Percentiles rank a stretch among this genome's conserved stretches.
These are phyloP conservation scores for Ramaria sp. DNA, from an alignment of 768 basidiomycete species.

Conservation along the genomic window DNA sequence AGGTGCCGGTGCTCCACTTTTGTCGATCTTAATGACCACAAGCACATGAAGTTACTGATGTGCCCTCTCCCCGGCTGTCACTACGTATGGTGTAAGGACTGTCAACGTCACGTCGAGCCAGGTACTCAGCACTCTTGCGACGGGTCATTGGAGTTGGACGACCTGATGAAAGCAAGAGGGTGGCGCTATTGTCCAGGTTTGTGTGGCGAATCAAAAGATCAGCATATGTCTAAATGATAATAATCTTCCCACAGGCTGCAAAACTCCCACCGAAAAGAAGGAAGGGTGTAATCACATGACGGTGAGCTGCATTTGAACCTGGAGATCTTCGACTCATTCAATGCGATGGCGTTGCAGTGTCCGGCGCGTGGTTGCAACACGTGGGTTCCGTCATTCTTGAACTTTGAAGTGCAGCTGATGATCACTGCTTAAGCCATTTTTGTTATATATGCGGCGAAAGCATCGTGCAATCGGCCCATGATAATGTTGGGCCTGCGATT, in stretches of 20 bases:
- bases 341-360: too few relatives aligned
- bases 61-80: constrained; percentile 41
- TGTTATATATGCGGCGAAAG: constrained; percentile 24
- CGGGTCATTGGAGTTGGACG: constrained; percentile 41
- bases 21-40: constrained; percentile 41
- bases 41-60: constrained; percentile 27
- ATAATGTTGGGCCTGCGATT: constrained; percentile 15
- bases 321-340: not conserved
- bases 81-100: constrained; percentile 52
- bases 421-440: constrained; percentile 22
- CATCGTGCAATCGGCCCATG: constrained; percentile 20
- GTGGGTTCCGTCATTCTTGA: constrained; percentile 14
- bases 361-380: constrained; percentile 23
- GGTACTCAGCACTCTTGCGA: constrained; percentile 47
- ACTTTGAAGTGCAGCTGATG: too few relatives aligned
- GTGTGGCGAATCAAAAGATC: too few relatives aligned
- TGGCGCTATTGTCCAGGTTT: constrained; percentile 64
- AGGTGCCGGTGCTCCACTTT: constrained; percentile 41
- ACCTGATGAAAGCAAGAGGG: constrained; percentile 41
- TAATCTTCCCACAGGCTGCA: constrained; percentile 24
- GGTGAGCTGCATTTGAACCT: constrained; percentile 15
- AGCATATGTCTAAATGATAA: too few relatives aligned
- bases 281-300: constrained; percentile 28
- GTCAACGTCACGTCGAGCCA: constrained; percentile 32
- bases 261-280: constrained; percentile 23